phyloP scores from a whole-genome alignment of 1,284 basidiomycete genomes.

The Ustilago loliicola region DNA sequence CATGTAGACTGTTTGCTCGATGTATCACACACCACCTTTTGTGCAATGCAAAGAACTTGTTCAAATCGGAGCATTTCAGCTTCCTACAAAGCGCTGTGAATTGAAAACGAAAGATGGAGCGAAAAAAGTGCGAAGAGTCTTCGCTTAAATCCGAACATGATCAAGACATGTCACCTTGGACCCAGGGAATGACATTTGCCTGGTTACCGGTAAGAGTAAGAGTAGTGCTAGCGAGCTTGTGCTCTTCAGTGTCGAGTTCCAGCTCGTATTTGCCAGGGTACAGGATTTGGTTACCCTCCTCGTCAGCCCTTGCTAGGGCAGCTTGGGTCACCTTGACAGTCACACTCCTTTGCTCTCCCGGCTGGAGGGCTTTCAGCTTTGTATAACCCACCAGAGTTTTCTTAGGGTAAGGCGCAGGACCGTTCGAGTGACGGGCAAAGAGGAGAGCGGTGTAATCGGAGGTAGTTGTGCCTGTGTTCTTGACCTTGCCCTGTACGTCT shows the following conservation, averaged over 20 bases:
- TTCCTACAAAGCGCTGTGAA: too few relatives aligned
- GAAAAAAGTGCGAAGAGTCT: too few relatives aligned
- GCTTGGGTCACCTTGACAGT: constrained; percentile 18
- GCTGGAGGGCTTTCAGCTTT: constrained; percentile 5
- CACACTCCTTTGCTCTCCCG: constrained; percentile 15
- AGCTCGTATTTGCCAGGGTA: constrained; percentile 29
- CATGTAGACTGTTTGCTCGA: too few relatives aligned
- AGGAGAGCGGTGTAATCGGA: constrained; percentile 33
- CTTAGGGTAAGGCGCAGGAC: constrained; percentile 24
- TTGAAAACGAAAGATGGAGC: too few relatives aligned
- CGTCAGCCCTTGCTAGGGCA: constrained; percentile 25
- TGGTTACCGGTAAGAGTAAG: background rate
- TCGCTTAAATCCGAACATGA: background rate
- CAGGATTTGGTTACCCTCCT: constrained; percentile 18
- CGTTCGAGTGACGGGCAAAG: constrained; percentile 17
- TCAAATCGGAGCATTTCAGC: too few relatives aligned
- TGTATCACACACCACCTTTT: too few relatives aligned
- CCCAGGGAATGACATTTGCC: constrained; percentile 22
- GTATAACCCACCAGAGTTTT: constrained; percentile 20
- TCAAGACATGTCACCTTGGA: constrained; percentile 18
- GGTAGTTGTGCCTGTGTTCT: constrained; percentile 12
- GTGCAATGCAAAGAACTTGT: background rate
- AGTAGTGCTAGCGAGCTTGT: constrained; percentile 1
- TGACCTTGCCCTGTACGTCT: background rate
- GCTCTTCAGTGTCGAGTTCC: constrained; percentile 13